These are phyloP conservation scores for Hordeum marinum DNA, from an alignment of 176 grass and related monocot genomes.

Conservation along the genomic window DNA sequence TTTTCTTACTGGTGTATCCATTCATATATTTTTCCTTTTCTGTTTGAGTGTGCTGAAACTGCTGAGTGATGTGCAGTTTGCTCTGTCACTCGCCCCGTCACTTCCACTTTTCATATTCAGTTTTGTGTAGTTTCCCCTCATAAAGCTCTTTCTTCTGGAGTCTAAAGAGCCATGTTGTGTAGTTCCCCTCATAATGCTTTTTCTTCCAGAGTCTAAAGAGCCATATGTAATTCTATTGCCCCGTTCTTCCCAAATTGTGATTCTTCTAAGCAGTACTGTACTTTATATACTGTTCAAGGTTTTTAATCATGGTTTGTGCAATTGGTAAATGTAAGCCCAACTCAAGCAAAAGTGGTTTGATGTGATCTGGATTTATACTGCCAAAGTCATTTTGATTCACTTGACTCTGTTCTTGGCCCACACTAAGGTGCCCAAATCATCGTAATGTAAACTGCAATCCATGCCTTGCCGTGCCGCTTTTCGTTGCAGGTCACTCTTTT, in stretches of 20 bases:
- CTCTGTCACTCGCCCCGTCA: neutral
- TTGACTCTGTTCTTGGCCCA: no score
- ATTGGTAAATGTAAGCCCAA: neutral
- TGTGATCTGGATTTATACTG: neutral
- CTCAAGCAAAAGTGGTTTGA: neutral
- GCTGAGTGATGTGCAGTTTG: slow-evolving; percentile 35
- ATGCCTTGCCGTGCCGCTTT: no score
- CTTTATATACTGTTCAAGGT: neutral
- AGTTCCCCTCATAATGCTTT: neutral
- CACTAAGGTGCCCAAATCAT: neutral
- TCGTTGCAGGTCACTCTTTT: no score
- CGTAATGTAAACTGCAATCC: no score
- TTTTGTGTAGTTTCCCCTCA: neutral
- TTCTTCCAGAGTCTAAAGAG: neutral
- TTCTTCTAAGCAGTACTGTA: neutral
- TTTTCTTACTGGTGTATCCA: neutral
- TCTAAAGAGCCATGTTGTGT: neutral
- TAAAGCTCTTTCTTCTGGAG: neutral
- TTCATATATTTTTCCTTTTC: neutral
- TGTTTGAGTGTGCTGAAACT: slow-evolving; percentile 21
- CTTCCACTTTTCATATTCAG: neutral
- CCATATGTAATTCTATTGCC: neutral
- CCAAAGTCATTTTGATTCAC: no score
- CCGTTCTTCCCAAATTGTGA: neutral
- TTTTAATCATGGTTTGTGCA: neutral